These are phyloP conservation scores for Karstenula rhodostoma DNA, from an alignment of 2,329 filamentous ascomycete genomes.

Conservation along the genomic window DNA sequence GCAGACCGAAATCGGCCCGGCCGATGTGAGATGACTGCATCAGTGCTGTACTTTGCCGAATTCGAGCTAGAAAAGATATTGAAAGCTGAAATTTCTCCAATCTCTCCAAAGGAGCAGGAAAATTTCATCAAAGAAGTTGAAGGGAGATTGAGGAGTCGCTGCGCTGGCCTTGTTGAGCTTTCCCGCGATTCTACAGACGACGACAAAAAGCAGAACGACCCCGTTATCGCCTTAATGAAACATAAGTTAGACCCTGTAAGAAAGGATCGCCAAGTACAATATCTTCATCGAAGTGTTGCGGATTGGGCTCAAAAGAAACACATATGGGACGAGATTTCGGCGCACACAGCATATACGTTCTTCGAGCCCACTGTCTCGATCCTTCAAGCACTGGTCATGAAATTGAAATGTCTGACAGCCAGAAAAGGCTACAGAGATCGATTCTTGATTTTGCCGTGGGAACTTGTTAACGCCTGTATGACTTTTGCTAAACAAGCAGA, in stretches of 20 bases:
- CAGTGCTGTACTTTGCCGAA: too few relatives aligned
- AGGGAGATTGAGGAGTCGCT: slow-evolving; percentile 10
- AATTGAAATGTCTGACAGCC: background rate
- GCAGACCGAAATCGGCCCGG: too few relatives aligned
- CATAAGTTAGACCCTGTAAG: background rate
- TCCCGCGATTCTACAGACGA: background rate
- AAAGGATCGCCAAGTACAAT: background rate
- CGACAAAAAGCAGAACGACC: background rate
- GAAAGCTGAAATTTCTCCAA: too few relatives aligned
- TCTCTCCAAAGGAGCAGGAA: too few relatives aligned
- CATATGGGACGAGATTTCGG: background rate
- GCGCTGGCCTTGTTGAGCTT: slow-evolving; percentile 6
- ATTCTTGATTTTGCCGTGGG: too few relatives aligned
- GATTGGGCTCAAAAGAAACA: background rate
- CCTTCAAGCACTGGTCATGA: background rate
- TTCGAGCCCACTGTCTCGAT: background rate
- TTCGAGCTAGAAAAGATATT: too few relatives aligned
- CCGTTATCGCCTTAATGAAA: too few relatives aligned
- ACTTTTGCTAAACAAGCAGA: background rate
- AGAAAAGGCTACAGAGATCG: too few relatives aligned
- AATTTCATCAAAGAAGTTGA: background rate
- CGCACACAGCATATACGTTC: background rate
- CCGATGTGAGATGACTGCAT: too few relatives aligned
- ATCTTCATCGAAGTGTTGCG: background rate
- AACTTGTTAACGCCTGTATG: background rate